Conservation (phyloP, 768 basidiomycete genomes). For the Rickenella mellea region DNA sequence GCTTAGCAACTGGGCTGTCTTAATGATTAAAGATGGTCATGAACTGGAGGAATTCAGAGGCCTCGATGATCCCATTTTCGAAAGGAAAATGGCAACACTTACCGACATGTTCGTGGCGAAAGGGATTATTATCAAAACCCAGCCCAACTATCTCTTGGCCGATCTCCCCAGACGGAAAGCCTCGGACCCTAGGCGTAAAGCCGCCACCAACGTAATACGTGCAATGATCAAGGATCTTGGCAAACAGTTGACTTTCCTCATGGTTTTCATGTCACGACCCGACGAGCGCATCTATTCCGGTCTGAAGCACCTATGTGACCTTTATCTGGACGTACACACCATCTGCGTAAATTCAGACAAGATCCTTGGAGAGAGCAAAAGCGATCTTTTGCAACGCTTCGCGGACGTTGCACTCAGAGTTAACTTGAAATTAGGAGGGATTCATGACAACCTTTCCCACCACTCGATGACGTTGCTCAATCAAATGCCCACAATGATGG, state of each 20-base stretch:
- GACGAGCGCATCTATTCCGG: conserved; percentile 43
- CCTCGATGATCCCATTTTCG: conserved; percentile 44
- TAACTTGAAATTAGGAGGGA: conserved; percentile 45
- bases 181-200: conserved; percentile 42
- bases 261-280: conserved; percentile 39
- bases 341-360: conserved; percentile 69
- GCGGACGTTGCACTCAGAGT: conserved; percentile 48
- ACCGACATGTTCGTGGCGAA: conserved; percentile 47
- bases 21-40: conserved; percentile 55
- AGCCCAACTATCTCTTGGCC: too few species aligned
- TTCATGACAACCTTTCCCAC: conserved; percentile 37
- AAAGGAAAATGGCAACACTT: conserved; percentile 39
- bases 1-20: conserved; percentile 56
- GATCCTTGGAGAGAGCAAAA: conserved; percentile 56
- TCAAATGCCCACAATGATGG: conserved; percentile 36
- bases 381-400: conserved; percentile 42
- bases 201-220: conserved; percentile 39
- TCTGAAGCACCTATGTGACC: conserved; percentile 42
- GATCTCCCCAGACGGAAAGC: conserved; percentile 39
- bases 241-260: conserved; percentile 31
- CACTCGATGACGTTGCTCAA: conserved; percentile 27
- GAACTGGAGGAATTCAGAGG: conserved; percentile 50
- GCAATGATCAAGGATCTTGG: conserved; percentile 24
- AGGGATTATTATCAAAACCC: conserved; percentile 52
- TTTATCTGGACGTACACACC: conserved; percentile 40